Percentiles rank a stretch among this genome's conserved stretches.
These are phyloP conservation scores for Halophytophthora polymorphica DNA, from an alignment of 352 stramenopile genomes.

Conservation along the genomic window DNA sequence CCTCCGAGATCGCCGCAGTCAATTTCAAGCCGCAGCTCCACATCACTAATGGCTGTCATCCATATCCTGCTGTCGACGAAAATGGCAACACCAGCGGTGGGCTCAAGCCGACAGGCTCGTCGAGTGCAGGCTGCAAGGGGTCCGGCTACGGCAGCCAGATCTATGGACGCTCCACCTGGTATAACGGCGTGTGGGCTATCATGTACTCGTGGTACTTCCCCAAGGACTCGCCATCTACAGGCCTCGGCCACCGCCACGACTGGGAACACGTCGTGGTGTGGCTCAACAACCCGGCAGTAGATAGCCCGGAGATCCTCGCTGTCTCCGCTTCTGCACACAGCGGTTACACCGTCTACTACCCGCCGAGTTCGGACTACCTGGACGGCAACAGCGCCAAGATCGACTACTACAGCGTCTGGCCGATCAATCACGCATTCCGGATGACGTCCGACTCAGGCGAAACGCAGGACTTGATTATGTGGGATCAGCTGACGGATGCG, in stretches of 20 bases:
- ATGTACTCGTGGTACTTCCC: constrained; percentile 33
- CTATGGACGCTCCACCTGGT: constrained; percentile 9
- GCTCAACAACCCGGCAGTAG: too few species aligned
- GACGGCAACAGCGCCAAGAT: constrained; percentile 7
- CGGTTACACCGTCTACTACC: constrained; percentile 12
- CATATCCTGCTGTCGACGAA: constrained; percentile 21
- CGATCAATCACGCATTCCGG: constrained; percentile 11
- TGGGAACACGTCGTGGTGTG: constrained; percentile 30
- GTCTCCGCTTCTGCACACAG: constrained; percentile 8
- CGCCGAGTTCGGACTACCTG: constrained; percentile 5
- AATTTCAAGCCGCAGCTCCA: constrained; percentile 26
- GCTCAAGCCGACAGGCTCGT: constrained; percentile 14
- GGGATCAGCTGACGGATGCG: constrained; percentile 9
- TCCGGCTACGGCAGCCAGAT: constrained; percentile 10
- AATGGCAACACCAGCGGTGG: constrained; percentile 21
- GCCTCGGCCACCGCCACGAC: constrained; percentile 25
- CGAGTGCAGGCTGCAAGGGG: constrained; percentile 13
- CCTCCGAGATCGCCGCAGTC: constrained; percentile 9
- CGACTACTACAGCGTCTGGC: constrained; percentile 8
- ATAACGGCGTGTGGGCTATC: constrained; percentile 13
- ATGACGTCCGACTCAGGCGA: constrained; percentile 5
- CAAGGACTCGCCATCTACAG: constrained; percentile 22
- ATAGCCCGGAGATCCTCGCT: constrained; percentile 6
- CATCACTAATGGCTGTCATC: constrained; percentile 20
- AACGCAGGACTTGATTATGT: constrained; percentile 14